Conservation (phyloP, 202 grass and related monocot genomes). For the Tripidium arundinaceum region DNA sequence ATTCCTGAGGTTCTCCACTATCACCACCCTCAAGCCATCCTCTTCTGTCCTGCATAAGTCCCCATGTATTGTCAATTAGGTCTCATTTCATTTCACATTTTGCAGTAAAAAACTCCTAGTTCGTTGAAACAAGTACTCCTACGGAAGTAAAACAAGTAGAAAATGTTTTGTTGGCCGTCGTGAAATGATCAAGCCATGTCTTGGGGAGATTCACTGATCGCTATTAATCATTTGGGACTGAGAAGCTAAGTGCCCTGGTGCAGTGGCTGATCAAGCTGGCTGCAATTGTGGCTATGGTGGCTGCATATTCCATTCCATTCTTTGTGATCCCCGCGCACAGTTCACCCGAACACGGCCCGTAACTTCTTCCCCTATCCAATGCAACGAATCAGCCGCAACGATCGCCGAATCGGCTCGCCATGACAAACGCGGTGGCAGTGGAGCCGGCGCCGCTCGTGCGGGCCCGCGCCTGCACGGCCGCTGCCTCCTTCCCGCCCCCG, state of each 20-base stretch:
- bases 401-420: not conserved
- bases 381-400: not conserved
- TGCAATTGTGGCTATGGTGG: constrained; percentile 46
- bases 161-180: not conserved
- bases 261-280: constrained; percentile 61
- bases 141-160: not conserved
- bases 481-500: not conserved
- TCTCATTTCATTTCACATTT: constrained; percentile 8
- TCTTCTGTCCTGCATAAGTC: constrained; percentile 62
- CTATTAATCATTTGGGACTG: not conserved
- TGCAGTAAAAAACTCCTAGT: not conserved
- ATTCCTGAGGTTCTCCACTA: constrained; percentile 87
- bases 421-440: not conserved
- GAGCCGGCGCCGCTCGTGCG: constrained; percentile 15
- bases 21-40: constrained; percentile 80
- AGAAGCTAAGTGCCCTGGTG: constrained; percentile 57
- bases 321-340: constrained; percentile 77
- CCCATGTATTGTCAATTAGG: not conserved
- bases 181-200: not conserved
- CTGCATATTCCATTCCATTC: constrained; percentile 76
- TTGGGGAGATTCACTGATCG: not conserved
- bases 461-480: not conserved
- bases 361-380: not conserved
- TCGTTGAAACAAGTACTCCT: not conserved
- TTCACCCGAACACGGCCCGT: constrained; percentile 70